Evolutionary conservation across 2,329 filamentous ascomycete genomes (phyloP).

Genomic region (Aspergillus unguis): DNA sequence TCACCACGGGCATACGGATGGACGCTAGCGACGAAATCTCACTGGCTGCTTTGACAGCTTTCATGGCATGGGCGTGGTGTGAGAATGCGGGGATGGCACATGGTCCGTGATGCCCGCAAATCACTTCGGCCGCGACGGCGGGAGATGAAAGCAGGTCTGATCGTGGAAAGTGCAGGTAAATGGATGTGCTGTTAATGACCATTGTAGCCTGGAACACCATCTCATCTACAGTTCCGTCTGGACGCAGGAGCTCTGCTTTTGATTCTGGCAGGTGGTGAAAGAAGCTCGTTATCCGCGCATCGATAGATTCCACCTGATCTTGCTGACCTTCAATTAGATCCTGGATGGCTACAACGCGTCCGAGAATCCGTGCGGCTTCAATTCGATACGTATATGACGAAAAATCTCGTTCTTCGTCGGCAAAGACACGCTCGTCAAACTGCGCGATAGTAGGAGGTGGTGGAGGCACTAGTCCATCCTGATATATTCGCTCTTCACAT

Average conservation of each 20-base stretch:
- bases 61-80: slow-evolving; percentile 63
- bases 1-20: slow-evolving; percentile 54
- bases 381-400: slow-evolving; percentile 85
- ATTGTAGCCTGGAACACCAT: slow-evolving; percentile 90
- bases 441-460: slow-evolving; percentile 64
- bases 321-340: slow-evolving; percentile 40
- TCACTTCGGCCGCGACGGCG: slow-evolving; percentile 48
- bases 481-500: slow-evolving; percentile 71
- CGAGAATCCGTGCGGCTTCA: slow-evolving; percentile 74
- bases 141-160: slow-evolving; percentile 64
- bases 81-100: slow-evolving; percentile 40
- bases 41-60: slow-evolving; percentile 75
- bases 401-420: slow-evolving; percentile 63
- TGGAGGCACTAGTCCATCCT: slow-evolving; percentile 53
- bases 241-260: slow-evolving; percentile 67
- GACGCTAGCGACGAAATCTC: slow-evolving; percentile 74
- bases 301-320: slow-evolving; percentile 59
- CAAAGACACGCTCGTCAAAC: slow-evolving; percentile 74
- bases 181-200: slow-evolving; percentile 62
- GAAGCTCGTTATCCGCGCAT: slow-evolving; percentile 67
- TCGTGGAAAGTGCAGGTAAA: slow-evolving; percentile 75
- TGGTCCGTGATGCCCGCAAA: slow-evolving; percentile 40
- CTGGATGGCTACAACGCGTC: slow-evolving; percentile 61
- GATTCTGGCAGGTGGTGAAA: slow-evolving; percentile 69
- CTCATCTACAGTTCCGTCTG: slow-evolving; percentile 73